Percentiles rank a stretch among this genome's conserved stretches.
phyloP scores from a whole-genome alignment of 2,329 filamentous ascomycete genomes.

The Ramichloridium luteum region DNA sequence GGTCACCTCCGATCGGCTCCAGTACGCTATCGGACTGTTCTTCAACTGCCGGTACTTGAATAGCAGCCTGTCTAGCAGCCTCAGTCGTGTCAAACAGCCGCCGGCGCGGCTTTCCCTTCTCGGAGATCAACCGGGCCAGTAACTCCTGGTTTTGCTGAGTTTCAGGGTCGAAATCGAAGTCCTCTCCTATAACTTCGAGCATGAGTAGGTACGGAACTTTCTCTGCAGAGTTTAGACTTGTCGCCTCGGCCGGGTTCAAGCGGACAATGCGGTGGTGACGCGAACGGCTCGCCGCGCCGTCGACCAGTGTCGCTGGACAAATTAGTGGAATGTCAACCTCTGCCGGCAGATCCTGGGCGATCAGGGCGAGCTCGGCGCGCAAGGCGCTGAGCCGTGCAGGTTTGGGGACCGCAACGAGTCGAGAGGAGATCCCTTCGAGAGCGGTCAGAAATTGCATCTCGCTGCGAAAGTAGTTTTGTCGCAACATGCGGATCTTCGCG shows the following conservation, averaged over 20 bases:
- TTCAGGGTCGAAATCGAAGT: slow-evolving; percentile 71
- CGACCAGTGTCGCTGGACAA: slow-evolving; percentile 60
- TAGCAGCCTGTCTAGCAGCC: slow-evolving; percentile 38
- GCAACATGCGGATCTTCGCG: slow-evolving; percentile 60
- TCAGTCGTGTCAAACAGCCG: slow-evolving; percentile 47
- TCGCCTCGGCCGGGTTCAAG: slow-evolving; percentile 71
- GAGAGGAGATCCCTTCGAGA: slow-evolving; percentile 71
- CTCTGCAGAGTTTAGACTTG: slow-evolving; percentile 75
- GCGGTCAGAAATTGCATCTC: slow-evolving; percentile 71
- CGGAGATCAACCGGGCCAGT: slow-evolving; percentile 50
- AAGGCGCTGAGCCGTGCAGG: slow-evolving; percentile 68
- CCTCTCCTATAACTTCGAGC: slow-evolving; percentile 69
- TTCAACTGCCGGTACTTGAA: slow-evolving; percentile 31
- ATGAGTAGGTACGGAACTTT: slow-evolving; percentile 76
- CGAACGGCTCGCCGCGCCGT: slow-evolving; percentile 62
- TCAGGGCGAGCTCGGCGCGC: slow-evolving; percentile 66
- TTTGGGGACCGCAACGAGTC: slow-evolving; percentile 72
- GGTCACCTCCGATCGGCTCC: slow-evolving; percentile 66
- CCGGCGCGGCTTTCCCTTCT: slow-evolving; percentile 46
- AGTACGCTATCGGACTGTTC: slow-evolving; percentile 60
- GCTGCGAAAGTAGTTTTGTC: slow-evolving; percentile 73
- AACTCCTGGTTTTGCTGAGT: slow-evolving; percentile 60
- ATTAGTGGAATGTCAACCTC: slow-evolving; percentile 77
- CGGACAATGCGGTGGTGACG: slow-evolving; percentile 73
- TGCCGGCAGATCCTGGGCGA: slow-evolving; percentile 68